A percentile compares a stretch with the other conserved stretches of the same genome.
Conservation (phyloP, 495 filamentous ascomycete species). For the Apiosordaria backusii region DNA sequence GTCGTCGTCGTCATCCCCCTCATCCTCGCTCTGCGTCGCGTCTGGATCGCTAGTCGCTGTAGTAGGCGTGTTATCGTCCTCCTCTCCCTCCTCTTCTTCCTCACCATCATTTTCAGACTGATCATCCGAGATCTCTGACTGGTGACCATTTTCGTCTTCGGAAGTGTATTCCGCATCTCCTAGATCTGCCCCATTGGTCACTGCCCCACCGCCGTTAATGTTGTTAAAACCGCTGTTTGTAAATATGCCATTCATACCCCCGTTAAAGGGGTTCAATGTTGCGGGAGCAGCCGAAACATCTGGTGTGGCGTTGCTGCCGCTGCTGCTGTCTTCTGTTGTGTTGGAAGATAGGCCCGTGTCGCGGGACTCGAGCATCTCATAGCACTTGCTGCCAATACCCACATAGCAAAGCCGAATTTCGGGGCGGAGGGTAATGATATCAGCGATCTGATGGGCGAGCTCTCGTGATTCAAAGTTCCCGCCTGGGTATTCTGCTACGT, state of each 20-base stretch:
- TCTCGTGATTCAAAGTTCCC: constrained; percentile 60
- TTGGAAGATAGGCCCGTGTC: constrained; percentile 35
- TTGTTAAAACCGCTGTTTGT: not conserved
- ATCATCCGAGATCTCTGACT: constrained; percentile 35
- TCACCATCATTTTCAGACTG: constrained; percentile 46
- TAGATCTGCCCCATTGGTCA: constrained; percentile 36
- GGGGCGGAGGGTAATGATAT: constrained; percentile 81
- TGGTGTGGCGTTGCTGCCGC: constrained; percentile 6
- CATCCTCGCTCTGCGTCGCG: constrained; percentile 43
- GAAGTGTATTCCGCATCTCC: constrained; percentile 39
- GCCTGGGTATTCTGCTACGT: constrained; percentile 62
- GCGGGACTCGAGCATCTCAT: constrained; percentile 75
- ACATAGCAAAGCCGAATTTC: constrained; percentile 82
- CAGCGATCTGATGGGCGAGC: constrained; percentile 76
- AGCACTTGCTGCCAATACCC: constrained; percentile 79
- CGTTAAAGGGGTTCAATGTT: not conserved
- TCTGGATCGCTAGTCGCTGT: constrained; percentile 34
- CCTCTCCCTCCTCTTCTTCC: constrained; percentile 56
- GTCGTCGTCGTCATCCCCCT: constrained; percentile 34
- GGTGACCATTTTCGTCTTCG: constrained; percentile 22
- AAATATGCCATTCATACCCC: not conserved
- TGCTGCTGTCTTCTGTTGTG: not conserved
- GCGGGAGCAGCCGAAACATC: not conserved
- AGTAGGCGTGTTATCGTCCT: constrained; percentile 45
- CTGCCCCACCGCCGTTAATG: not conserved